Percentiles rank a stretch among this genome's conserved stretches.
Conservation (phyloP, 1,284 basidiomycete species). For the Heliocybe sulcata region DNA sequence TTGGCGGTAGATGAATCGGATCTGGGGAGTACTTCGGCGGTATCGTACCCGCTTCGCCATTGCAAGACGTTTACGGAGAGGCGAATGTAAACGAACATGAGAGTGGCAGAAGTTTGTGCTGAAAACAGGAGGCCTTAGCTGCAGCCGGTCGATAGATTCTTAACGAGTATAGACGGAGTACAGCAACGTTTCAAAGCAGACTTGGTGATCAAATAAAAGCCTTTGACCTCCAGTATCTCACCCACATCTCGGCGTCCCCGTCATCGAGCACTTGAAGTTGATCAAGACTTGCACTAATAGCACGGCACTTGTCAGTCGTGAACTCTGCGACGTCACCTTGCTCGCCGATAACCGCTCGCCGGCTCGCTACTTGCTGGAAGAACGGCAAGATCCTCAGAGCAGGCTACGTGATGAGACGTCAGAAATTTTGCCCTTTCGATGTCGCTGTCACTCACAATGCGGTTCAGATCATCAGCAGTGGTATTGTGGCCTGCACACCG, state of each 20-base stretch:
- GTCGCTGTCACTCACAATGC: conserved; percentile 12
- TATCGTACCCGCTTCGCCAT: too few relatives aligned
- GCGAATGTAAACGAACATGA: too few relatives aligned
- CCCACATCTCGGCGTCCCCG: conserved; percentile 10
- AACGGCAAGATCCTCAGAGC: conserved; percentile 10
- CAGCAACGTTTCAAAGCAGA: too few relatives aligned
- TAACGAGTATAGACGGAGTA: too few relatives aligned
- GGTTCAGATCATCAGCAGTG: not conserved
- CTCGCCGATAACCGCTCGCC: conserved; percentile 2
- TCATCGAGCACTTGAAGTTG: conserved; percentile 6
- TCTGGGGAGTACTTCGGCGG: too few relatives aligned
- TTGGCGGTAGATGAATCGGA: too few relatives aligned
- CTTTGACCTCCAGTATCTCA: conserved; percentile 10
- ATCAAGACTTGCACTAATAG: conserved; percentile 7
- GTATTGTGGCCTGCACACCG: conserved; percentile 2
- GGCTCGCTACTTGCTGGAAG: conserved; percentile 10
- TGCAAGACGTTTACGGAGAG: too few relatives aligned
- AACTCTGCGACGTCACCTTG: conserved; percentile 10
- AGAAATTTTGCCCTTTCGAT: conserved; percentile 22
- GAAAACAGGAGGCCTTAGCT: too few relatives aligned
- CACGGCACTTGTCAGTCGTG: conserved; percentile 6
- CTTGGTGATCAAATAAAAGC: conserved; percentile 8
- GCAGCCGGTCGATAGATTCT: too few relatives aligned
- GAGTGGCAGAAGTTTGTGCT: too few relatives aligned
- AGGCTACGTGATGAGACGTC: conserved; percentile 17